Evolutionary conservation across 148 eudicot species (phyloP).

Genomic region (Rhododendron williamsianum): DNA sequence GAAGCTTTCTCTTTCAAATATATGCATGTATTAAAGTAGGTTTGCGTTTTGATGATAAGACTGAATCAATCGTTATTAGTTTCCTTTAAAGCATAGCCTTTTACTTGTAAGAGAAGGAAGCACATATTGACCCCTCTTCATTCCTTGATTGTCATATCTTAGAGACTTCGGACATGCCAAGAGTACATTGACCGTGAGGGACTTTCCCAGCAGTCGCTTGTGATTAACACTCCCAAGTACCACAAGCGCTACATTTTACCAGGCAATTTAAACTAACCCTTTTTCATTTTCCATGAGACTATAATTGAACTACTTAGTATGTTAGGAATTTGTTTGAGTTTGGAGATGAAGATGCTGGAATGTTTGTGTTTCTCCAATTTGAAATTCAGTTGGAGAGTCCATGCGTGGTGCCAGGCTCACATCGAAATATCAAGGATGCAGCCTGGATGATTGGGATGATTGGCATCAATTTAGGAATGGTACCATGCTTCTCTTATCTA

Average conservation of each 20-base stretch:
- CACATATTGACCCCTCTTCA: constrained; percentile 1
- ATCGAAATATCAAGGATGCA: constrained; percentile 49
- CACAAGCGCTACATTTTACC: constrained; percentile 89
- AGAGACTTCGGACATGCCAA: constrained; percentile 77
- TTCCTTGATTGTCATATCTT: constrained; percentile 16
- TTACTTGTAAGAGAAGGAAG: neutral
- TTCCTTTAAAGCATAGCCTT: neutral
- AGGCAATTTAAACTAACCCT: constrained; percentile 36
- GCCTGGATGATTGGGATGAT: constrained; percentile 61
- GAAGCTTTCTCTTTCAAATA: neutral
- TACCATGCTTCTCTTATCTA: constrained; percentile 19
- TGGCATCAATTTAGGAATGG: constrained; percentile 75
- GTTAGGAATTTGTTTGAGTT: neutral
- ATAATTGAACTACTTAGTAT: neutral
- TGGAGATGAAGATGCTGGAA: neutral
- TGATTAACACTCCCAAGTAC: constrained; percentile 65
- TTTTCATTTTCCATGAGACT: constrained; percentile 3
- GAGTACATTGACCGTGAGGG: constrained; percentile 78
- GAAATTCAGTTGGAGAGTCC: constrained; percentile 63
- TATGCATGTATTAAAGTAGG: neutral
- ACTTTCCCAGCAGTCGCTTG: constrained; percentile 69
- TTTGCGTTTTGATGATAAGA: neutral
- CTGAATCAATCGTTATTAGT: neutral
- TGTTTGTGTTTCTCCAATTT: constrained; percentile 4
- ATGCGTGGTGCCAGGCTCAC: constrained; percentile 34